Evolutionary conservation across 1,284 basidiomycete genomes (phyloP).

Genomic region (Boletus mariae): DNA sequence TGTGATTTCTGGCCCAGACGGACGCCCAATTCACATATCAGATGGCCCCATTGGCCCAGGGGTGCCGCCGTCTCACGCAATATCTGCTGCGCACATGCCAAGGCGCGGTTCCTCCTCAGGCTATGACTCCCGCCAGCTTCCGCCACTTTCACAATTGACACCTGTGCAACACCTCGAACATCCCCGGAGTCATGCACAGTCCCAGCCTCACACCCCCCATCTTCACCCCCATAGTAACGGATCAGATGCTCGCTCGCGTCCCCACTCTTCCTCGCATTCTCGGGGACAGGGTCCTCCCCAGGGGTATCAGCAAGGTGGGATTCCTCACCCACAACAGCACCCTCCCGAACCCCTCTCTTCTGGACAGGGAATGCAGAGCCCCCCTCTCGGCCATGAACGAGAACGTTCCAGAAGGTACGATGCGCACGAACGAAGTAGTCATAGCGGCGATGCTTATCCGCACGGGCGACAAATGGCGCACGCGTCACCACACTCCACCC

Average conservation of each 20-base stretch:
- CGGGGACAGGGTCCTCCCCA: slow-evolving; percentile 35
- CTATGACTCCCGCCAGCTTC: slow-evolving; percentile 47
- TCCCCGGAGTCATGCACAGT: slow-evolving; percentile 35
- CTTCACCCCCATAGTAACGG: slow-evolving; percentile 33
- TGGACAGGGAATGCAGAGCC: slow-evolving; percentile 46
- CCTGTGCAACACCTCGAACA: slow-evolving; percentile 41
- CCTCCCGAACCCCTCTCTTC: slow-evolving; percentile 40
- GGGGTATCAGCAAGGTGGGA: slow-evolving; percentile 33
- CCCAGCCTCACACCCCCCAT: slow-evolving; percentile 38
- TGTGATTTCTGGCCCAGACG: slow-evolving; percentile 43
- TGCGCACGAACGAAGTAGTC: slow-evolving; percentile 33
- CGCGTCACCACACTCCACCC: slow-evolving; percentile 35
- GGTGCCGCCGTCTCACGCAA: slow-evolving; percentile 40
- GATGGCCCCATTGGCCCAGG: slow-evolving; percentile 43
- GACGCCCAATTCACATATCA: slow-evolving; percentile 44
- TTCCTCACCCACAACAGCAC: slow-evolving; percentile 41
- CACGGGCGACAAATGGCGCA: slow-evolving; percentile 37
- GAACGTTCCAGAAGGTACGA: slow-evolving; percentile 43
- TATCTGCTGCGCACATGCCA: slow-evolving; percentile 30
- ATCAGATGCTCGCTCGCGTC: slow-evolving; percentile 39
- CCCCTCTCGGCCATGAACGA: slow-evolving; percentile 44
- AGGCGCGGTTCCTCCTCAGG: slow-evolving; percentile 37
- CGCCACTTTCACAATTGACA: slow-evolving; percentile 45
- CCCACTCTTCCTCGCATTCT: slow-evolving; percentile 45
- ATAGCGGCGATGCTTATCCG: slow-evolving; percentile 29